These are phyloP conservation scores for Fusarium sp. DNA, from an alignment of 2,329 filamentous ascomycete species.

Conservation along the genomic window DNA sequence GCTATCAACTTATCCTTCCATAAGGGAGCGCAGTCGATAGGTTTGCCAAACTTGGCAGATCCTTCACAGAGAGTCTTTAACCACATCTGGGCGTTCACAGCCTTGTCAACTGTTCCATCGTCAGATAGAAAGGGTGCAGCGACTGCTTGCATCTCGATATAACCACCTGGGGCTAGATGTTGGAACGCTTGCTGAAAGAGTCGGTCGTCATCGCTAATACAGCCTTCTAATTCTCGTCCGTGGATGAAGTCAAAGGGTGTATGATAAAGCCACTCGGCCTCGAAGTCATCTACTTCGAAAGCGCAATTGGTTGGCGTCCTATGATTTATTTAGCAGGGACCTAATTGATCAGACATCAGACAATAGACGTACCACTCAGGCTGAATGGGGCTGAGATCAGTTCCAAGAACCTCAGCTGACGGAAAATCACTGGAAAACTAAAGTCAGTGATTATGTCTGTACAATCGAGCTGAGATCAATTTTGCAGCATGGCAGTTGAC, in stretches of 20 bases:
- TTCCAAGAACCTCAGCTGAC: conserved; percentile 22
- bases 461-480: too few relatives aligned
- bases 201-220: conserved; percentile 6
- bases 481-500: neutral
- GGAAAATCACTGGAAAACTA: neutral
- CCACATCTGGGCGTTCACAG: conserved; percentile 14
- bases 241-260: conserved; percentile 28
- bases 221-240: conserved; percentile 18
- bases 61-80: neutral
- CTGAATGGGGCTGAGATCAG: conserved; percentile 31
- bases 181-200: conserved; percentile 10
- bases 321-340: neutral
- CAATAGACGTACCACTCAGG: conserved; percentile 14
- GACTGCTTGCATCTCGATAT: conserved; percentile 13
- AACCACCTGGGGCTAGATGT: conserved; percentile 6
- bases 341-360: neutral
- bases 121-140: conserved; percentile 9
- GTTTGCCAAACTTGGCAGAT: conserved; percentile 12
- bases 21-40: conserved; percentile 2
- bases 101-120: conserved; percentile 15
- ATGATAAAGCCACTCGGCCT: conserved; percentile 17
- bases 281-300: conserved; percentile 26
- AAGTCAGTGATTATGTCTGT: too few relatives aligned
- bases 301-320: conserved; percentile 21
- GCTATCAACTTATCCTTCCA: conserved; percentile 16